Base-by-base conservation (phyloP, 1,284 basidiomycete genomes). In the Trichosporon faecale region DNA sequence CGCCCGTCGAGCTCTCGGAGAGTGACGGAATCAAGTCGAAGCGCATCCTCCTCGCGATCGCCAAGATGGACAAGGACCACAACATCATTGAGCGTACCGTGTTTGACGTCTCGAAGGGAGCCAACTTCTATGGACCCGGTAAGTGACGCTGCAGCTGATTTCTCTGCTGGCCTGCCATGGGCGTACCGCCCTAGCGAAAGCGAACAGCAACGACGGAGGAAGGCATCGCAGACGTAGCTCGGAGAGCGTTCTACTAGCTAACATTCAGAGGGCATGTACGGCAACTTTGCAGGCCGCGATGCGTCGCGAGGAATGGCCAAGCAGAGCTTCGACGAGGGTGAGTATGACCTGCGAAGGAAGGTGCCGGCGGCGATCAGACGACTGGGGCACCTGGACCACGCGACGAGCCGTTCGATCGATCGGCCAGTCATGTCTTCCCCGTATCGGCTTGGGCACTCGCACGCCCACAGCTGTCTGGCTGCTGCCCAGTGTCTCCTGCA, bases 251-350 rank as follows among this genome's bases (percentile, higher is more conserved):
- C n/a, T n/a, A n/a, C n/a, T n/a, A n/a, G 60, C 68, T 71, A 21
- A 70, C 27, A 8, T 9, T 18, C 69, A 93, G 94, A 91, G 76
- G 95, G 95, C 0, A 94, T 95, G 88, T 98, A 98, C 79, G 95
- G 94, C 35, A 97, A 97, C 84, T 97, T 98, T 86, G 94, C 95
- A 1, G 95, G 95, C 2, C 86, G 94, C 66, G 95, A 98, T 84
- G 95, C 95, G 0, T 95, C 92, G 9, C 86, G 94, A 61, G 94
- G 95, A 12, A 96, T 97, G 94, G 95, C 95, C 8, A 97, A 95
- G 83, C 95, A 98, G 84, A 95, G 93, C 3, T 98, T 98, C 76
- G 95, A 95, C 76, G 64, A 86, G 31, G 93, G 94, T 93, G 77
- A 72, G 89, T 83, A 18, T 6, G 27, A n/a, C n/a, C 11, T 52